Evolutionary conservation across 1,284 basidiomycete species (phyloP), one percentile per base, ranked within the genome.

Genomic region (Violaceomyces palustris): DNA sequence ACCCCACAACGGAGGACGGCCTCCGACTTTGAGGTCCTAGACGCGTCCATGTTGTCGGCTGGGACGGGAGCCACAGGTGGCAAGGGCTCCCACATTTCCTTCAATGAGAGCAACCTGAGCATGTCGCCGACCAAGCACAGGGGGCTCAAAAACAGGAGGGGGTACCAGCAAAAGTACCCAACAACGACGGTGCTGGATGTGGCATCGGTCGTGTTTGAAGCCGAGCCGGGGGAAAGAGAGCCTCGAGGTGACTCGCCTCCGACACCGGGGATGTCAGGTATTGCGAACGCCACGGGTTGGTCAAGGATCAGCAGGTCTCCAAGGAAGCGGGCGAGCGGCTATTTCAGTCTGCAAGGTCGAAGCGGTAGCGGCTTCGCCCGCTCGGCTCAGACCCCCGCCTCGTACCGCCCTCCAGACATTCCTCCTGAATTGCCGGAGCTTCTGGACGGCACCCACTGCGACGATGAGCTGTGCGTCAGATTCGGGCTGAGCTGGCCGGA

Each of bases 391-490:
- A 23, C n/a, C 29, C 21, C 6, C 27, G 19, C 29, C 22, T 10
- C n/a, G n/a, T n/a, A n/a, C n/a, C n/a, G n/a, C n/a, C n/a, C n/a
- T n/a, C n/a, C n/a, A n/a, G n/a, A n/a, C 4, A 42, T 70, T 11
- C 66, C 72, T 1, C 30, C 62, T 5, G 83, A 83, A 21, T 66
- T 94, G 28, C 66, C 82, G 18, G 62, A 77, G 4, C 74, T 87
- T 45, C 77, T 94, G 10, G 85, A 94, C 65, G 91, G 90, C 4
- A 84, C 85, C 46, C 89, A 90, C 74, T 86, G 91, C 73, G 85
- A 88, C 2, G 92, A 96, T 73, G 90, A 94, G 74, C 77, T 96
- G 35, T 87, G 86, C 50, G 85, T 87, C 15, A 78, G 72, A 38
- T 90, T 90, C 64, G 83, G 87, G 56, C 82, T 85, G 42, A 84